phyloP scores from a whole-genome alignment of 1,139 yeast genomes.

The Saccharomyces hybrid region DNA sequence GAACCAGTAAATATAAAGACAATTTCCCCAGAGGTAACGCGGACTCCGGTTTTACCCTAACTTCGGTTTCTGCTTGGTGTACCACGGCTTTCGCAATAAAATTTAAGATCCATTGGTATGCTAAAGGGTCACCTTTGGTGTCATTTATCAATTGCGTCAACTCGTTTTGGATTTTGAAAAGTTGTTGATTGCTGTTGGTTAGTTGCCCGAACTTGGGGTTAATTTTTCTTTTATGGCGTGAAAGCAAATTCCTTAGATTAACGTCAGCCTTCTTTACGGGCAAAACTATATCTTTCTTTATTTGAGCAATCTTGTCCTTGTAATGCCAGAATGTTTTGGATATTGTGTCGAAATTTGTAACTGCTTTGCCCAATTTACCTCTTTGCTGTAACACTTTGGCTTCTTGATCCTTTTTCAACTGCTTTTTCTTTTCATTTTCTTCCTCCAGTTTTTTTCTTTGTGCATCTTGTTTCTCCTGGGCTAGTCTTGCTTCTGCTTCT shows the following conservation, averaged over 20 bases:
- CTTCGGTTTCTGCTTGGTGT: constrained; percentile 90
- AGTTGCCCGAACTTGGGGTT: constrained; percentile 90
- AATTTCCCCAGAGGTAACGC: constrained; percentile 75
- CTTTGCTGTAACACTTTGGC: constrained; percentile 4
- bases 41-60: constrained; percentile 67
- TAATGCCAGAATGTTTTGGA: constrained; percentile 41
- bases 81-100: constrained; percentile 78
- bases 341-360: constrained; percentile 8
- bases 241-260: constrained; percentile 35
- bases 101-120: constrained; percentile 68
- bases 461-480: constrained; percentile 11
- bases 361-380: constrained; percentile 9
- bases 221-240: constrained; percentile 56
- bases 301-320: constrained; percentile 48
- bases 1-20: constrained; percentile 46
- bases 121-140: constrained; percentile 43
- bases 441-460: constrained; percentile 15
- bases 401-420: constrained; percentile 6
- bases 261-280: constrained; percentile 42
- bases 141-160: constrained; percentile 43
- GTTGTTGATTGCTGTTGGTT: constrained; percentile 61
- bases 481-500: constrained; percentile 8
- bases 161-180: constrained; percentile 45
- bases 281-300: constrained; percentile 51
- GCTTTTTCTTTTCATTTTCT: constrained; percentile 9